Evolutionary conservation across 1,284 basidiomycete genomes (phyloP), one percentile per base, ranked within the genome.

Genomic region (Malassezia arunalokei): DNA sequence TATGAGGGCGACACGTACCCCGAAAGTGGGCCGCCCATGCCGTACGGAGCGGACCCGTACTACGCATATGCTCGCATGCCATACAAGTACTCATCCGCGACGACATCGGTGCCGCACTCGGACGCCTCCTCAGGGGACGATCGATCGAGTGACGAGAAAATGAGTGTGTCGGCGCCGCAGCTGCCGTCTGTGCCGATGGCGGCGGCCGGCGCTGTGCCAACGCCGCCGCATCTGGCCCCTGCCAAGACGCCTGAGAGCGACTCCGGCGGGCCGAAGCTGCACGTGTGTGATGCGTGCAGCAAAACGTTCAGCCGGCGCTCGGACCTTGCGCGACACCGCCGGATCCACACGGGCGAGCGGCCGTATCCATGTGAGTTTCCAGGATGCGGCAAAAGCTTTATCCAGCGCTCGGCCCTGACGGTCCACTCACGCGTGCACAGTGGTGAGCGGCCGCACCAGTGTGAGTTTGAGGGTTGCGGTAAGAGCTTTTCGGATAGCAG

Each of bases 281-380:
- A 71, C 50, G 63, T 63, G 30, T 71, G 67, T 54, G 69, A 68
- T 47, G 59, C 62, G 11, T 71, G 69, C 49, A 60, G 55, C 43
- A 71, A 71, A 58, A 65, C 67, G 14, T 71, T 71, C 49, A 68
- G 66, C 49, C 60, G 69, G 31, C 55, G 69, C 29, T 71, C 69
- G 11, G 69, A 71, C 43, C 50, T 71, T 32, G 67, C 67, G 12
- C 59, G 68, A 15, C 86, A 90, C 70, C 83, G 82, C 77, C 81
- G 86, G 47, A 88, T 88, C 75, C 87, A 90, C 68, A 88, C 87
- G 0, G 87, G 87, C 29, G 87, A 90, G 73, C 80, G 86, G 44
- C 87, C 87, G 3, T 89, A 85, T 49, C 71, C 69, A 6, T 75
- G 74, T 60, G 62, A 68, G 31, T 79, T 85, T 63, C 73, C 76